Conservation (phyloP, 2,329 filamentous ascomycete species). For the Penicillium crustosum region DNA sequence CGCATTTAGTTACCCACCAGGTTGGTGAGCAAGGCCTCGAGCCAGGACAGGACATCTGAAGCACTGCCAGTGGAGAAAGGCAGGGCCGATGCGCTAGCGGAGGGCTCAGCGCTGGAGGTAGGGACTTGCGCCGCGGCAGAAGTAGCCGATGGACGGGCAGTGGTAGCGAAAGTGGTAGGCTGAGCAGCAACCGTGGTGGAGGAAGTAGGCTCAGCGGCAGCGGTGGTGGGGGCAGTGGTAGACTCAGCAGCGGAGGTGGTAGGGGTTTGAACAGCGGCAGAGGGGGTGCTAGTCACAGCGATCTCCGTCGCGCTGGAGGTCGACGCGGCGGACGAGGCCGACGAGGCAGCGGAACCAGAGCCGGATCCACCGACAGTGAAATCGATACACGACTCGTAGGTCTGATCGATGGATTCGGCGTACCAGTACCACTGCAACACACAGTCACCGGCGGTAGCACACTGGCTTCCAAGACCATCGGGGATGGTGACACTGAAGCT, state of each 20-base stretch:
- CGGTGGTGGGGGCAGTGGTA: background rate
- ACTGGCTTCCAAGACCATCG: constrained; percentile 29
- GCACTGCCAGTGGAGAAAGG: constrained; percentile 19
- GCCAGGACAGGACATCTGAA: constrained; percentile 14
- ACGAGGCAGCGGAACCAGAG: constrained; percentile 3
- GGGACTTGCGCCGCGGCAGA: constrained; percentile 1
- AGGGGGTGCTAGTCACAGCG: background rate
- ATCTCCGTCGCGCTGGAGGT: background rate
- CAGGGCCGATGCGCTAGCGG: background rate
- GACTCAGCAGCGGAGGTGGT: background rate
- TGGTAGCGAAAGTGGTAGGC: constrained; percentile 21
- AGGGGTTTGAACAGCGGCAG: constrained; percentile 2
- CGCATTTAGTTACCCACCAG: constrained; percentile 16
- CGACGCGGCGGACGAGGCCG: background rate
- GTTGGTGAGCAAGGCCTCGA: constrained; percentile 19
- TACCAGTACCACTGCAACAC: constrained; percentile 41
- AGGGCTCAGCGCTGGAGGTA: background rate
- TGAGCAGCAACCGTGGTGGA: background rate
- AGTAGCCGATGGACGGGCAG: constrained; percentile 12
- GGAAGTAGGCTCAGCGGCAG: constrained; percentile 5
- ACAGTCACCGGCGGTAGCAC: constrained; percentile 31
- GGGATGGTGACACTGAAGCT: constrained; percentile 36
- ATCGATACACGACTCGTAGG: constrained; percentile 38
- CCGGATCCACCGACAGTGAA: constrained; percentile 31
- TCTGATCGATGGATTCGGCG: constrained; percentile 36